phyloP scores from a whole-genome alignment of 2,329 filamentous ascomycete genomes.

The Cordyceps farinosa region DNA sequence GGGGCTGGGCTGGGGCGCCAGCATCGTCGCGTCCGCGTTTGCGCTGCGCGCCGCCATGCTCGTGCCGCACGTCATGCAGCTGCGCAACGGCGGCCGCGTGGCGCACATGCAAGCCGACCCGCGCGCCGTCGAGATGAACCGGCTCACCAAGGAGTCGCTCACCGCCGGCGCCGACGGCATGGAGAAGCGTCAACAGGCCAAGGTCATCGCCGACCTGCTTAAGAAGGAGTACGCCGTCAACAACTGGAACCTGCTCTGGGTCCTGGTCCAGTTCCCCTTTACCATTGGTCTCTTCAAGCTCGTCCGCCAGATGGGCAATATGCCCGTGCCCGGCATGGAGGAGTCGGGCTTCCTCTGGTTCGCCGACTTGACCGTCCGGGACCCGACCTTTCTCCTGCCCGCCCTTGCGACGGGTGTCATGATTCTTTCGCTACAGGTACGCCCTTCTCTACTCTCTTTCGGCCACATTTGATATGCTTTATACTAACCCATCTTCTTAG shows the following conservation, averaged over 20 bases:
- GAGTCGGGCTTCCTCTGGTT: conserved; percentile 74
- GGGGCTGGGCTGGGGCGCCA: conserved; percentile 78
- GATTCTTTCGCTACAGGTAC: conserved; percentile 53
- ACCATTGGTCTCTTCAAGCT: conserved; percentile 79
- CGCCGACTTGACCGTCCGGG: conserved; percentile 66
- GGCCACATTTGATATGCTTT: background rate
- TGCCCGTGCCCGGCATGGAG: conserved; percentile 79
- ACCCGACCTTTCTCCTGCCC: conserved; percentile 78
- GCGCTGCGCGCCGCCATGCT: conserved; percentile 63
- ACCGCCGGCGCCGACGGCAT: conserved; percentile 27
- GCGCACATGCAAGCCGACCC: conserved; percentile 53
- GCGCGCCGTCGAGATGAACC: conserved; percentile 45
- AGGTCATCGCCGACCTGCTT: conserved; percentile 35
- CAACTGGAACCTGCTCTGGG: conserved; percentile 35
- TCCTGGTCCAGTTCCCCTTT: conserved; percentile 55
- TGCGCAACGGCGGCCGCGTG: conserved; percentile 49
- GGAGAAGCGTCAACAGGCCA: conserved; percentile 39
- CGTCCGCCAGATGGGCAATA: conserved; percentile 65
- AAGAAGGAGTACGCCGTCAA: conserved; percentile 35
- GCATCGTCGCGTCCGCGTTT: conserved; percentile 64
- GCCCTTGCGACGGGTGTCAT: conserved; percentile 53
- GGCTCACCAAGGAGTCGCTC: conserved; percentile 46
- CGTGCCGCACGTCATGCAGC: conserved; percentile 48
- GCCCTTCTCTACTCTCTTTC: conserved; percentile 18
- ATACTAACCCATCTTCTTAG: conserved; percentile 23